Evolutionary conservation across 2,329 filamentous ascomycete species (phyloP), one percentile per base, ranked within the genome.

Genomic region (Fusarium oxysporum): DNA sequence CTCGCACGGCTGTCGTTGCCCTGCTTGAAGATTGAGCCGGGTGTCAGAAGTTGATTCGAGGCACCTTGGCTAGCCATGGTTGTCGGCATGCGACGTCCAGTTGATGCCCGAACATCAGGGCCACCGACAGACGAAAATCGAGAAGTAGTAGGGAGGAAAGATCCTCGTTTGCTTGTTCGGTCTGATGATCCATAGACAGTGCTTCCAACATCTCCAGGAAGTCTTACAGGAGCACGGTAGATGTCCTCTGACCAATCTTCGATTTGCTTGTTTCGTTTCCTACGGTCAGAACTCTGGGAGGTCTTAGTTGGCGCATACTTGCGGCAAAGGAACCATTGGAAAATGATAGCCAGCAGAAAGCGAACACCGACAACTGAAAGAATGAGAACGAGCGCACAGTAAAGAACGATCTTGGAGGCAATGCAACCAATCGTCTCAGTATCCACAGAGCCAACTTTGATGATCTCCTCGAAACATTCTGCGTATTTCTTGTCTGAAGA

Each of bases 221-320:
- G 87, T 74, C 95, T 93, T 61, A 92, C 91, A 30, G 95, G 94
- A 7, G 96, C 93, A 47, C 95, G 93, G 82, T 99, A 98, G 77
- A 99, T 99, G 79, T 99, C 96, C 73, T 98, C 94, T 19, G 92
- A 92, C 96, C 96, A 99, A 78, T 98, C 96, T 82, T 99, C 96
- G 73, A 99, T 99, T 83, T 98, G 95, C 76, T 92, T 91, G 76
- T 95, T 92, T 66, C 96, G 91, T 83, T 95, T 92, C 81, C 96
- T 95, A 73, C 92, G 90, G 80, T 96, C 90, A 9, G 92, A 91
- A 21, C 90, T 91, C 81, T 97, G 92, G 5, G 94, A 96, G 1
- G 96, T 97, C 83, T 94, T 97, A 53, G 88, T 85, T 1, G 96
- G 94, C 7, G 92, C 95, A 79, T 96, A 98, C 72, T 92, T 92